These are phyloP conservation scores for Syzygium syzygioides DNA, from an alignment of 441 rosid genomes.

Conservation along the genomic window DNA sequence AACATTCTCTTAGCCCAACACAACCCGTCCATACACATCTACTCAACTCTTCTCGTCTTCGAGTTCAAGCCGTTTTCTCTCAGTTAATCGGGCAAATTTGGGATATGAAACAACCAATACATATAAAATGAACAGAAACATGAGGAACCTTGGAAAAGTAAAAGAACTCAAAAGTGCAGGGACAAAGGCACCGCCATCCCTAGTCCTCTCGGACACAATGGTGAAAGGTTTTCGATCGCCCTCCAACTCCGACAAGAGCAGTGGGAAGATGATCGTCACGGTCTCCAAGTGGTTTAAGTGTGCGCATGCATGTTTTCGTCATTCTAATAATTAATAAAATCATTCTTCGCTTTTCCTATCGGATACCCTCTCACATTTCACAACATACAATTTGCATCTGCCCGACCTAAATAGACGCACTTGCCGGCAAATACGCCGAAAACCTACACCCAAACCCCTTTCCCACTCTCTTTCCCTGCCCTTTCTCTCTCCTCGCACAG, in stretches of 20 bases:
- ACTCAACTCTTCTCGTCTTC: not conserved
- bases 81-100: not conserved
- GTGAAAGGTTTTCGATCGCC: not conserved
- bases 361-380: not conserved
- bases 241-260: not conserved
- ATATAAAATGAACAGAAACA: not conserved
- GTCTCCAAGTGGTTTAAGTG: not conserved
- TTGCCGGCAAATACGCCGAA: not conserved
- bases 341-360: not conserved
- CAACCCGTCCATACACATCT: not conserved
- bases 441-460: not conserved
- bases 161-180: not conserved
- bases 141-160: not conserved
- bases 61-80: not conserved
- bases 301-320: not conserved
- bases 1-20: too few relatives aligned
- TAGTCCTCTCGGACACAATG: not conserved
- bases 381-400: not conserved
- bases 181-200: not conserved
- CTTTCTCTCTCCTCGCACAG: not conserved
- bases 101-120: not conserved
- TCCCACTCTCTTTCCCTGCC: not conserved
- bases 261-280: too few relatives aligned
- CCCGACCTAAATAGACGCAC: not conserved
- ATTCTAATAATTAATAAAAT: not conserved